Conservation (phyloP, 2,329 filamentous ascomycete species). For the Dothiorella sarmentorum region DNA sequence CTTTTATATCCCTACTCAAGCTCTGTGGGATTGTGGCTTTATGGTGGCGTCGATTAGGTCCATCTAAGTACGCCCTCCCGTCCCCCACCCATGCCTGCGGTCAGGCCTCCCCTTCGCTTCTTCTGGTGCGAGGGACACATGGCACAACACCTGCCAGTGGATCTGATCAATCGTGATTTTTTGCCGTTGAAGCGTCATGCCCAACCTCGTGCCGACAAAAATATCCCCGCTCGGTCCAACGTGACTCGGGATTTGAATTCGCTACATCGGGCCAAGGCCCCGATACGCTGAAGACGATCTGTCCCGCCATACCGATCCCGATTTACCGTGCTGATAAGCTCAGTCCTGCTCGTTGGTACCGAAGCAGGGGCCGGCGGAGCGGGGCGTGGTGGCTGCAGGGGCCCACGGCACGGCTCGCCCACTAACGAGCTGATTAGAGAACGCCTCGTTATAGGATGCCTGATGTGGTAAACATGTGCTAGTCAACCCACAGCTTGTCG, state of each 20-base stretch:
- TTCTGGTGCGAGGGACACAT: no score
- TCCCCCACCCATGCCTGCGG: no score
- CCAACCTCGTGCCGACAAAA: no score
- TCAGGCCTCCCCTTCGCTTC: no score
- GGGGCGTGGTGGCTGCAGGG: slow-evolving; percentile 12
- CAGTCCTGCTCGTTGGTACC: slow-evolving; percentile 6
- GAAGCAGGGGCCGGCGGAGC: neutral
- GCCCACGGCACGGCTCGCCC: slow-evolving; percentile 7
- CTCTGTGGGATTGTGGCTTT: no score
- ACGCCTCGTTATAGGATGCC: no score
- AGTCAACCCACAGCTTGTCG: no score
- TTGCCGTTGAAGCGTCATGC: neutral
- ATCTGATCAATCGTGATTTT: no score
- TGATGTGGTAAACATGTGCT: no score
- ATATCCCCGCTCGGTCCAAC: neutral
- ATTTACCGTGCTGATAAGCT: neutral
- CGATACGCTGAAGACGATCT: neutral
- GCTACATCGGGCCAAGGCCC: neutral
- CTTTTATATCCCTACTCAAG: no score
- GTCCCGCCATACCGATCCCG: neutral
- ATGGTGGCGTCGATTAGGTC: neutral
- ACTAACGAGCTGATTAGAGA: neutral
- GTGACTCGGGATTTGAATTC: neutral
- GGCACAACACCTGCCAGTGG: no score
- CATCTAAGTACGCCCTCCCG: no score